phyloP scores from a whole-genome alignment of 164 flowering plant species.

The Malania oleifera region DNA sequence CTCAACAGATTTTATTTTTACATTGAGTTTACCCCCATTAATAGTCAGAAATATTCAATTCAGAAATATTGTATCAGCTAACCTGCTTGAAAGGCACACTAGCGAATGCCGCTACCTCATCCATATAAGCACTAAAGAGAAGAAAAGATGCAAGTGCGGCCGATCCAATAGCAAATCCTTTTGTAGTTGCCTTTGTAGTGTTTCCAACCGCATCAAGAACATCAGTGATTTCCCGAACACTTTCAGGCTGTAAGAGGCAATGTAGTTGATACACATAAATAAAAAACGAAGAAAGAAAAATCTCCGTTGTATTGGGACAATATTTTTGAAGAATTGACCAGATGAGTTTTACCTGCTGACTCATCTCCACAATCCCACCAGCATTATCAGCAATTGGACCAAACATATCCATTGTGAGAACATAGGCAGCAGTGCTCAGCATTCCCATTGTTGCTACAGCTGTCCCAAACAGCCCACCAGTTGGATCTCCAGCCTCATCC shows the following conservation, averaged over 20 bases:
- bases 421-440: constrained; percentile 99
- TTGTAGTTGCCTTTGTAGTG: constrained; percentile 98
- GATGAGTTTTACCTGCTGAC: constrained; percentile 76
- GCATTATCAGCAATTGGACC: constrained; percentile 99
- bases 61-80: too few relatives aligned
- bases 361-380: constrained; percentile 99
- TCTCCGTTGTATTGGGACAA: not conserved
- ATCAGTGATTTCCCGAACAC: constrained; percentile 97
- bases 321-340: not conserved
- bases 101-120: constrained; percentile 91
- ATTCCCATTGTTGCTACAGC: constrained; percentile 99
- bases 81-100: constrained; percentile 73
- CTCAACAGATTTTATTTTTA: too few relatives aligned
- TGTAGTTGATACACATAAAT: not conserved
- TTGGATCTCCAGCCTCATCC: constrained; percentile 85
- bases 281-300: not conserved
- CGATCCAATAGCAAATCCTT: constrained; percentile 99
- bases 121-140: constrained; percentile 98
- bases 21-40: too few relatives aligned
- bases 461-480: constrained; percentile 96
- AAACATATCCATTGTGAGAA: constrained; percentile 99
- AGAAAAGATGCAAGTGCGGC: constrained; percentile 99
- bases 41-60: too few relatives aligned
- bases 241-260: constrained; percentile 73
- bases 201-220: constrained; percentile 97